These are phyloP conservation scores for Haberlea rhodopensis DNA, from an alignment of 257 asterid genomes.

Conservation along the genomic window DNA sequence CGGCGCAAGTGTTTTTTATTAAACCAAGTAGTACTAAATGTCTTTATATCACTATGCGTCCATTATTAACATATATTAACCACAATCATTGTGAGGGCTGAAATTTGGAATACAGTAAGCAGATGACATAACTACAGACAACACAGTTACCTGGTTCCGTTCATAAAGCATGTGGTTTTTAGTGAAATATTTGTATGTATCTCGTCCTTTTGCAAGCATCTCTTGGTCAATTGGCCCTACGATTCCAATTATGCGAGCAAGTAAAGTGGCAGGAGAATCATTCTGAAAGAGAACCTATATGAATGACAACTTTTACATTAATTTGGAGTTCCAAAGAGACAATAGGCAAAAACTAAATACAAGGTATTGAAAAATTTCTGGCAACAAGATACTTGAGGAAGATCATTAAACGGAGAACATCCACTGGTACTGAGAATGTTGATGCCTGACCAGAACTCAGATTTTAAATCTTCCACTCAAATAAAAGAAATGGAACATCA, in stretches of 20 bases:
- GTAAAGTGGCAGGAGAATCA: conserved; percentile 97
- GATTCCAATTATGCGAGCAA: conserved; percentile 91
- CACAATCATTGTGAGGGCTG: too few species aligned
- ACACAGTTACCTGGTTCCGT: conserved; percentile 70
- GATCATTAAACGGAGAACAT: neutral
- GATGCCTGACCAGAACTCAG: too few species aligned
- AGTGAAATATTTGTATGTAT: conserved; percentile 82
- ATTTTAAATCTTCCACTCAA: too few species aligned
- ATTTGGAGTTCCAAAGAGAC: conserved; percentile 22
- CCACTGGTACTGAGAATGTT: too few species aligned
- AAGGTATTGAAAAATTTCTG: neutral
- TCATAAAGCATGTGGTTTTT: conserved; percentile 95
- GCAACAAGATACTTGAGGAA: neutral
- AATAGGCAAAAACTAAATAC: neutral
- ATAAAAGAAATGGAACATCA: too few species aligned
- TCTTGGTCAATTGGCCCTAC: conserved; percentile 74
- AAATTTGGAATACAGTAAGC: neutral
- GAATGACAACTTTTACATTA: conserved; percentile 14
- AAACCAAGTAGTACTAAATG: too few species aligned
- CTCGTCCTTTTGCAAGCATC: conserved; percentile 87
- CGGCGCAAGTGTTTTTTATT: too few species aligned
- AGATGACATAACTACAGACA: neutral
- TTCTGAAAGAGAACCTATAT: conserved; percentile 91
- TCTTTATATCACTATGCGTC: too few species aligned
- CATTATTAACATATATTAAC: too few species aligned